These are phyloP conservation scores for Aspergillus felis DNA, from an alignment of 2,329 filamentous ascomycete genomes.

Conservation along the genomic window DNA sequence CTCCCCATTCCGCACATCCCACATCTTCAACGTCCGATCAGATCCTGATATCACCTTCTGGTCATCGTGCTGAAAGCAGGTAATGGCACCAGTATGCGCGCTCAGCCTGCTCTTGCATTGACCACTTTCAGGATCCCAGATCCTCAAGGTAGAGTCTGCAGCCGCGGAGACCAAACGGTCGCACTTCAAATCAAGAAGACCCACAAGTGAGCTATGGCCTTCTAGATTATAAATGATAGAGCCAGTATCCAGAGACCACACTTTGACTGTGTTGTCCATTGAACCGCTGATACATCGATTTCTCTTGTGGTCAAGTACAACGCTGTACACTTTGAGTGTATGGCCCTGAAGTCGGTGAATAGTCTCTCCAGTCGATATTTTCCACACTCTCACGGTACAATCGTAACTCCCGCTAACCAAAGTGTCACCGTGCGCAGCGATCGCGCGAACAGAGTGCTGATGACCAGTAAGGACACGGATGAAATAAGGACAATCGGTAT, in stretches of 20 bases:
- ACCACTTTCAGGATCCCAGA: conserved; percentile 94
- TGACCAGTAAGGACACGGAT: conserved; percentile 83
- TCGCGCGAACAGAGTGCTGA: conserved; percentile 89
- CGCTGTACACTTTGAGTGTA: conserved; percentile 91
- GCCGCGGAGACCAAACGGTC: conserved; percentile 91
- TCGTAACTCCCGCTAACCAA: conserved; percentile 98
- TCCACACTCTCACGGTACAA: conserved; percentile 92
- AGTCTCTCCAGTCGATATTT: conserved; percentile 89
- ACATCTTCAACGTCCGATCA: conserved; percentile 96
- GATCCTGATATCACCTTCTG: conserved; percentile 96
- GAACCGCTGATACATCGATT: conserved; percentile 96
- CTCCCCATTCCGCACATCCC: conserved; percentile 89
- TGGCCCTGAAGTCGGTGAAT: conserved; percentile 83
- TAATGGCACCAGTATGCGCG: conserved; percentile 95
- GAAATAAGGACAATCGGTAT: conserved; percentile 88
- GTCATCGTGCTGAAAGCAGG: conserved; percentile 96
- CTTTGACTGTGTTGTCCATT: conserved; percentile 97
- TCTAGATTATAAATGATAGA: conserved; percentile 83
- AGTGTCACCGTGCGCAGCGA: conserved; percentile 90
- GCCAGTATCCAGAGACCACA: conserved; percentile 90
- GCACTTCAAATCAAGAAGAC: conserved; percentile 81
- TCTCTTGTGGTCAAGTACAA: conserved; percentile 85
- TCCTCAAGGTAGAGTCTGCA: conserved; percentile 88
- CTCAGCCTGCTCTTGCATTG: conserved; percentile 85
- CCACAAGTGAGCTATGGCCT: conserved; percentile 87